These are phyloP conservation scores for Selaginella moellendorffii DNA, from an alignment of 75 land plant species.

Conservation along the genomic window DNA sequence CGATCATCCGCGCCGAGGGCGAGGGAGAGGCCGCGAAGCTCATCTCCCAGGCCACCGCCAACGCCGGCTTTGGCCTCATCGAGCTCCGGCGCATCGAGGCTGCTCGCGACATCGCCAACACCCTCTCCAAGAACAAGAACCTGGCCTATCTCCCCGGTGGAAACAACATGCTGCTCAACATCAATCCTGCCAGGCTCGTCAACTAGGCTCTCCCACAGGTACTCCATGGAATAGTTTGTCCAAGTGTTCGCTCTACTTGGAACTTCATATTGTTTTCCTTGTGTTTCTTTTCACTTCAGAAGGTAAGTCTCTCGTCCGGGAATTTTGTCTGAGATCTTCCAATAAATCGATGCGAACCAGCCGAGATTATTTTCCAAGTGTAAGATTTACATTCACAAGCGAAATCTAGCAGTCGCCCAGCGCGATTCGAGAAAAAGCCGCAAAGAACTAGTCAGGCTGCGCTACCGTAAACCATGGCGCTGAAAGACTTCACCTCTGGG, in stretches of 20 bases:
- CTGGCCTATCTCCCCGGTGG: conserved; percentile 60
- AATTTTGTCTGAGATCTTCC: too few relatives aligned
- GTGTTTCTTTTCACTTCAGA: too few relatives aligned
- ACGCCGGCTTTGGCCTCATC: conserved; percentile 53
- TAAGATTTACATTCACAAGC: too few relatives aligned
- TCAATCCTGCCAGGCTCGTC: conserved; percentile 4
- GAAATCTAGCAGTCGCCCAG: too few relatives aligned
- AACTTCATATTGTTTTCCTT: too few relatives aligned
- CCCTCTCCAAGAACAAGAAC: conserved; percentile 49
- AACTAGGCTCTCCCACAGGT: too few relatives aligned
- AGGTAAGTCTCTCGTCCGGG: too few relatives aligned
- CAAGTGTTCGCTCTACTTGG: too few relatives aligned
- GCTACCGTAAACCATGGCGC: conserved; percentile 24
- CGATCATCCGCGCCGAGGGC: conserved; percentile 79
- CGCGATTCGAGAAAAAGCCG: too few relatives aligned
- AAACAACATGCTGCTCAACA: conserved; percentile 43
- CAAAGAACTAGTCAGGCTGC: neutral
- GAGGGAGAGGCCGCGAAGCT: conserved; percentile 87
- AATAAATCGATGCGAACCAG: too few relatives aligned
- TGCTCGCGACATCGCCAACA: conserved; percentile 52
- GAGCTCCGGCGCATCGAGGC: conserved; percentile 87
- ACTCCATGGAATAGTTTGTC: too few relatives aligned
- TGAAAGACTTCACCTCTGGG: conserved; percentile 61
- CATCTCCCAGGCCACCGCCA: conserved; percentile 72
- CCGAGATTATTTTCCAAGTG: too few relatives aligned